phyloP scores from a whole-genome alignment of 176 grass and related monocot species.

The Aegilops bicornis region DNA sequence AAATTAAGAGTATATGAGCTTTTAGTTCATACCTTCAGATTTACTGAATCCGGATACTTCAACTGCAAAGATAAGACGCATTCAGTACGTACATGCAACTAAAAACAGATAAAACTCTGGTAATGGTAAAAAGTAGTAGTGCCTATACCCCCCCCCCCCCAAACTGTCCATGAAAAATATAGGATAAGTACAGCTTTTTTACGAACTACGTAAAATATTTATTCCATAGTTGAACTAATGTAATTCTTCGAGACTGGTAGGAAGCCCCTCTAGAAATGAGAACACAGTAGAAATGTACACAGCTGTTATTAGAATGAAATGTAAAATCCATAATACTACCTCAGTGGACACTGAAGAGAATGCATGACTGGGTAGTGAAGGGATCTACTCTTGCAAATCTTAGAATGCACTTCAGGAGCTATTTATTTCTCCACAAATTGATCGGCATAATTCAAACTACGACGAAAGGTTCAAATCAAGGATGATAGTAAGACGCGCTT shows the following conservation, averaged over 20 bases:
- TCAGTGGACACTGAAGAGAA: slow-evolving; percentile 2
- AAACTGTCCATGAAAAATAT: too few species aligned
- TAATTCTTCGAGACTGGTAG: background rate
- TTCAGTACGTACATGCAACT: background rate
- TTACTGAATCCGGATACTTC: slow-evolving; percentile 45
- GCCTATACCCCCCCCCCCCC: background rate
- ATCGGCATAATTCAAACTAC: background rate
- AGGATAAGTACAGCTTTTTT: too few species aligned
- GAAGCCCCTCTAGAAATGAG: background rate
- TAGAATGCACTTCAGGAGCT: background rate
- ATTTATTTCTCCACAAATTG: background rate
- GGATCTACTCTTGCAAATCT: slow-evolving; percentile 16
- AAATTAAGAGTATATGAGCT: background rate
- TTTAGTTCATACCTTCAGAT: slow-evolving; percentile 48
- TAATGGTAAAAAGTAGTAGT: background rate
- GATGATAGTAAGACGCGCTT: background rate
- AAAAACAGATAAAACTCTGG: background rate
- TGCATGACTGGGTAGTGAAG: background rate
- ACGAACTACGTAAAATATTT: too few species aligned
- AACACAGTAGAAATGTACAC: background rate
- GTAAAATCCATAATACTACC: background rate
- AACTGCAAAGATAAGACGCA: slow-evolving; percentile 41
- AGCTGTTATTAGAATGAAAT: background rate
- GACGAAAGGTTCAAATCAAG: background rate
- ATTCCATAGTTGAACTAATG: too few species aligned